Percentiles rank a stretch among this genome's conserved stretches.
These are phyloP conservation scores for Saturnispora bothae DNA, from an alignment of 805 yeast genomes.

Conservation along the genomic window DNA sequence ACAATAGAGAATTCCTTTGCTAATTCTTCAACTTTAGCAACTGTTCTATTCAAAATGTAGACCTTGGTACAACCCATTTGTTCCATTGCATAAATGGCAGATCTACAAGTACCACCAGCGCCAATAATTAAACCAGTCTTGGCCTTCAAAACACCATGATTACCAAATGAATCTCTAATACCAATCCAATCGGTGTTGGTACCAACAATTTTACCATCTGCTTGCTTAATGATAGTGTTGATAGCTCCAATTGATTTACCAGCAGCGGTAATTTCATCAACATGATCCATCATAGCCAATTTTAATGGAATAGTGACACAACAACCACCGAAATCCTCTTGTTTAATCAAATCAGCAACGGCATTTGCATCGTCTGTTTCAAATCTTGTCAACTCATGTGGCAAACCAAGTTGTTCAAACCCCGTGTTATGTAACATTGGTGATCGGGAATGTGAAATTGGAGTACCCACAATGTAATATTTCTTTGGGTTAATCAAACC, in stretches of 20 bases:
- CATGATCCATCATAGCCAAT: conserved; percentile 60
- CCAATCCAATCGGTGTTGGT: conserved; percentile 97
- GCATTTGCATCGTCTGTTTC: conserved; percentile 56
- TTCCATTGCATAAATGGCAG: conserved; percentile 81
- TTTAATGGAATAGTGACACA: conserved; percentile 94
- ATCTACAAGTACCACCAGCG: conserved; percentile 96
- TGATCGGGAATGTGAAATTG: conserved; percentile 79
- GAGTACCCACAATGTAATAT: conserved; percentile 71
- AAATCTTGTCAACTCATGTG: conserved; percentile 54
- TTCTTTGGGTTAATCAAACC: conserved; percentile 53
- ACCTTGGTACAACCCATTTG: conserved; percentile 68
- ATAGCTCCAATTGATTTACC: conserved; percentile 87
- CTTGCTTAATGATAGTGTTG: conserved; percentile 66
- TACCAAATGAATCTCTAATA: conserved; percentile 54
- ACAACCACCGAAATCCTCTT: conserved; percentile 72
- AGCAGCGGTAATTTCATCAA: conserved; percentile 59
- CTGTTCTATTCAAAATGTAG: conserved; percentile 74
- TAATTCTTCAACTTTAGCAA: conserved; percentile 50
- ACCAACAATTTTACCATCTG: conserved; percentile 46
- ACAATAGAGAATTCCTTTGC: conserved; percentile 46
- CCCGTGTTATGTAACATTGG: conserved; percentile 80
- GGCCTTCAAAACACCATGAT: conserved; percentile 48
- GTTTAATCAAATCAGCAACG: conserved; percentile 42
- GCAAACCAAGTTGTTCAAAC: conserved; percentile 64
- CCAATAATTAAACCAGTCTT: conserved; percentile 70